phyloP scores from a whole-genome alignment of 2,329 filamentous ascomycete genomes.

The Sporothrix brunneoviolacea region DNA sequence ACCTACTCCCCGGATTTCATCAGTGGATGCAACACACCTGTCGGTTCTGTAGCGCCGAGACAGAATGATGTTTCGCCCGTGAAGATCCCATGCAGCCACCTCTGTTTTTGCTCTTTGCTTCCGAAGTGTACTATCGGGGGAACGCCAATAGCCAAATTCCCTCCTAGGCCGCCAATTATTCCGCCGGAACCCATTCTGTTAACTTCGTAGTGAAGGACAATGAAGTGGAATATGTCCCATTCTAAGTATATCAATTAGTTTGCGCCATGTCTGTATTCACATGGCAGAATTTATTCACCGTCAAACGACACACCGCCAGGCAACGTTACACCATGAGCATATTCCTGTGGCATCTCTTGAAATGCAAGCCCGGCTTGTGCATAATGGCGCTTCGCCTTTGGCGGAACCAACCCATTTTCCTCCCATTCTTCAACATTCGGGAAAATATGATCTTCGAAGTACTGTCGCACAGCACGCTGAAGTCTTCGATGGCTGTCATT shows the following conservation, averaged over 20 bases:
- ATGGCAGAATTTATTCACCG: no score
- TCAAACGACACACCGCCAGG: conserved; percentile 39
- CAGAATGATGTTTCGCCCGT: conserved; percentile 54
- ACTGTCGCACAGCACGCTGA: conserved; percentile 48
- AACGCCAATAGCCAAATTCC: conserved; percentile 55
- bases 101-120: conserved; percentile 49
- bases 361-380: conserved; percentile 34
- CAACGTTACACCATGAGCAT: conserved; percentile 32
- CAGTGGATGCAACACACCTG: no score
- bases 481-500: conserved; percentile 53
- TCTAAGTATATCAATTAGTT: conserved; percentile 24
- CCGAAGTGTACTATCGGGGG: conserved; percentile 60
- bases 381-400: conserved; percentile 31
- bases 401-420: conserved; percentile 44
- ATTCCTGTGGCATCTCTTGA: conserved; percentile 29
- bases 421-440: conserved; percentile 60
- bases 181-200: conserved; percentile 46
- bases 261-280: not conserved
- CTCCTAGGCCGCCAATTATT: conserved; percentile 50
- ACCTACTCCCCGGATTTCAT: no score
- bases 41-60: conserved; percentile 58
- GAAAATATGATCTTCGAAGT: conserved; percentile 51
- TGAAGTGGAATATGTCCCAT: conserved; percentile 50
- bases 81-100: conserved; percentile 54
- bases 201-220: conserved; percentile 50